phyloP scores from a whole-genome alignment of 805 yeast species.

The Ogataea wickerhamii region DNA sequence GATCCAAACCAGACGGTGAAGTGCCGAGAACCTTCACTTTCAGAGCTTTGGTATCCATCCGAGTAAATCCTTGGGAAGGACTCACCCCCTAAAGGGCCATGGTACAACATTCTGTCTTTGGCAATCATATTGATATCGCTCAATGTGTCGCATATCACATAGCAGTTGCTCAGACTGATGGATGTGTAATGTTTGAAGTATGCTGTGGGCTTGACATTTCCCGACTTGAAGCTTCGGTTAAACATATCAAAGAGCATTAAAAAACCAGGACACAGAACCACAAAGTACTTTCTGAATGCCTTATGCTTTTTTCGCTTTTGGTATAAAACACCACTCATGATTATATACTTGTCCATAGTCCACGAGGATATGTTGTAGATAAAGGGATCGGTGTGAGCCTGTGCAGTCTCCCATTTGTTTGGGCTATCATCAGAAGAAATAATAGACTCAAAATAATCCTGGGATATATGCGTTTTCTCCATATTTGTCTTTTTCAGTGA shows the following conservation, averaged over 20 bases:
- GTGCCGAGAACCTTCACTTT: conserved; percentile 69
- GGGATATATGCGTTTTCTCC: conserved; percentile 39
- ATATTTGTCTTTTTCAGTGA: conserved; percentile 44
- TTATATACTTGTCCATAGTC: conserved; percentile 56
- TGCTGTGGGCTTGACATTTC: conserved; percentile 43
- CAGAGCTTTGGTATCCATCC: conserved; percentile 84
- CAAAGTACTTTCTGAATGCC: conserved; percentile 57
- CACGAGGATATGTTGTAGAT: conserved; percentile 54
- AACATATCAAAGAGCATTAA: conserved; percentile 54
- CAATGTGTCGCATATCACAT: conserved; percentile 67
- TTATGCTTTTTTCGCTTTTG: conserved; percentile 69
- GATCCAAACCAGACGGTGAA: conserved; percentile 84
- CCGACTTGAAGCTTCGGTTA: conserved; percentile 40
- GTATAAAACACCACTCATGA: conserved; percentile 63
- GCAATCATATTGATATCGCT: conserved; percentile 55
- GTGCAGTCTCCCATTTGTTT: conserved; percentile 51
- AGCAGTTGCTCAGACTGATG: conserved; percentile 63
- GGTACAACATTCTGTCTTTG: conserved; percentile 38
- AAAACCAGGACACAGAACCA: conserved; percentile 67
- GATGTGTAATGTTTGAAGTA: conserved; percentile 53
- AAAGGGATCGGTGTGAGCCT: conserved; percentile 49
- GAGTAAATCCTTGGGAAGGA: conserved; percentile 67
- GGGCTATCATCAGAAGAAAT: conserved; percentile 36
- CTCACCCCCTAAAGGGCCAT: conserved; percentile 49
- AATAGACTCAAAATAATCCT: conserved; percentile 55